Evolutionary conservation across 2,329 filamentous ascomycete genomes (phyloP).

Genomic region (Didymellaceae sp.): DNA sequence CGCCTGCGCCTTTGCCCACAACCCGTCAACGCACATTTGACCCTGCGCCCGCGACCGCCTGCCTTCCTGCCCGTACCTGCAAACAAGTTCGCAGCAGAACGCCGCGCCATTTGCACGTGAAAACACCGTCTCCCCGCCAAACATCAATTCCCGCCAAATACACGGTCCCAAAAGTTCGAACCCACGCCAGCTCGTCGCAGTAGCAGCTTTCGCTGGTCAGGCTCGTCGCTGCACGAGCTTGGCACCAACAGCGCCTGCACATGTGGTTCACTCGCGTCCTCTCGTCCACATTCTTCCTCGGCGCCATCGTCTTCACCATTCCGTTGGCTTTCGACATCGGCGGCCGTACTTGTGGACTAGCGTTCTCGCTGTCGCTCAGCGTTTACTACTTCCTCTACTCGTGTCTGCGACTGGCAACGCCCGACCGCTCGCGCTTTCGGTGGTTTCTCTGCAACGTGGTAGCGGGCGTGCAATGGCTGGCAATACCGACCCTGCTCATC

Average conservation of each 20-base stretch:
- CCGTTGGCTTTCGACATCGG: conserved; percentile 98
- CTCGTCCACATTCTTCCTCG: conserved; percentile 83
- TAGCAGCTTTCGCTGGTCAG: conserved; percentile 30
- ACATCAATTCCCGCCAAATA: conserved; percentile 14
- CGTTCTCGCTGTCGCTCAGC: conserved; percentile 88
- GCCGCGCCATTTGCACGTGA: conserved; percentile 40
- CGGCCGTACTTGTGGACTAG: conserved; percentile 89
- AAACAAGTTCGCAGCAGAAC: conserved; percentile 19
- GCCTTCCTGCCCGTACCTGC: not conserved
- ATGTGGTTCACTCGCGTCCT: conserved; percentile 87
- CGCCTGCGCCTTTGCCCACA: conserved; percentile 7
- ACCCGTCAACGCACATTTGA: not conserved
- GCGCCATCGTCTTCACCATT: conserved; percentile 92
- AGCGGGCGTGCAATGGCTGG: conserved; percentile 80
- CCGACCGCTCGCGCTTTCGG: conserved; percentile 77
- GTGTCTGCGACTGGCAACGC: conserved; percentile 77
- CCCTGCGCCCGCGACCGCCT: not conserved
- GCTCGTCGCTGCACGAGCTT: conserved; percentile 57
- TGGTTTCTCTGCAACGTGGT: conserved; percentile 73
- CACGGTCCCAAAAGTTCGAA: conserved; percentile 21
- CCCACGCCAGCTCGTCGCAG: conserved; percentile 28
- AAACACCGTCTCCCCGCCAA: conserved; percentile 42
- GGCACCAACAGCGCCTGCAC: conserved; percentile 55
- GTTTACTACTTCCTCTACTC: conserved; percentile 92
- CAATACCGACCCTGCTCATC: conserved; percentile 86